Conservation (phyloP, 352 stramenopile genomes). For the Phytophthora chlamydospora region DNA sequence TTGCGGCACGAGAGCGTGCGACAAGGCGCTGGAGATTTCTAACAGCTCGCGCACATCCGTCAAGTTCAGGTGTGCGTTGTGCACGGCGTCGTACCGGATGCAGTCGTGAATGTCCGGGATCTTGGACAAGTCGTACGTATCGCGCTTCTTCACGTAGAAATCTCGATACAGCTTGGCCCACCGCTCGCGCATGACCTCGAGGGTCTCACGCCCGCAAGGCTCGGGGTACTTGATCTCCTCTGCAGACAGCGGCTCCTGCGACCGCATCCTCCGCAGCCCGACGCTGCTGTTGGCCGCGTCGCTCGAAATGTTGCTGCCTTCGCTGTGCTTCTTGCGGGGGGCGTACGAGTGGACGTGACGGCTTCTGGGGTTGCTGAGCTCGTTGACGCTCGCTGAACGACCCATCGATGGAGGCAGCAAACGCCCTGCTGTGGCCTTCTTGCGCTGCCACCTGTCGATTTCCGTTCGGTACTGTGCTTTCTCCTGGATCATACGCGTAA, state of each 20-base stretch:
- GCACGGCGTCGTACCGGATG: constrained; percentile 97
- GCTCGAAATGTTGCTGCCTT: constrained; percentile 41
- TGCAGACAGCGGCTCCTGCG: constrained; percentile 41
- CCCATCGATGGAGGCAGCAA: constrained; percentile 50
- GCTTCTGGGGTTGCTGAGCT: constrained; percentile 45
- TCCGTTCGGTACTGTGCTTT: constrained; percentile 70
- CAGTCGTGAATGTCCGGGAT: constrained; percentile 99
- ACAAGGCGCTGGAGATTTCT: constrained; percentile 93
- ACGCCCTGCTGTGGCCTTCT: constrained; percentile 44
- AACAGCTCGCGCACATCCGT: constrained; percentile 94
- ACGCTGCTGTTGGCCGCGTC: constrained; percentile 47
- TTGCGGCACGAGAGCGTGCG: constrained; percentile 87
- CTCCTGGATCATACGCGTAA: constrained; percentile 81
- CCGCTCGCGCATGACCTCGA: constrained; percentile 89
- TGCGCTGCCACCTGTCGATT: constrained; percentile 49
- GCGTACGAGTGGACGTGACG: constrained; percentile 69
- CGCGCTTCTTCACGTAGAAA: constrained; percentile 94
- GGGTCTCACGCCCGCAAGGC: constrained; percentile 81
- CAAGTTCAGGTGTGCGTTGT: constrained; percentile 96
- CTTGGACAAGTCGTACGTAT: constrained; percentile 95
- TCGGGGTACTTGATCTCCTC: constrained; percentile 79
- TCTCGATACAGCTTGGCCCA: constrained; percentile 96
- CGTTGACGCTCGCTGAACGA: constrained; percentile 73
- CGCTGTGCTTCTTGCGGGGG: constrained; percentile 42
- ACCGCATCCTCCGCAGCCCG: constrained; percentile 27